phyloP scores from a whole-genome alignment of 768 basidiomycete species.

The Dictyophora rubrovolvata region DNA sequence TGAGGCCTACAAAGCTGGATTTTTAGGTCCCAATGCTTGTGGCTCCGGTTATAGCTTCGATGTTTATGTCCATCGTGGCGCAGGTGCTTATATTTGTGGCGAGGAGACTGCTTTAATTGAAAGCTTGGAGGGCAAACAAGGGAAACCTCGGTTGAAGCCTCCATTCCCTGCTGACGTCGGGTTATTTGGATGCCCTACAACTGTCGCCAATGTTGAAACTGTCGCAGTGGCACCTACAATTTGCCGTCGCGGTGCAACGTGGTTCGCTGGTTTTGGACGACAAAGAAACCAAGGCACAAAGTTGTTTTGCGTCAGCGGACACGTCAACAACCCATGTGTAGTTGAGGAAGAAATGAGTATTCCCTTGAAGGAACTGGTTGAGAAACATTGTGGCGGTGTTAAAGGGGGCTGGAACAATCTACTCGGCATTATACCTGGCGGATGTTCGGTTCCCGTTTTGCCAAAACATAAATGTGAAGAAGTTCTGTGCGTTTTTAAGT shows the following conservation, averaged over 20 bases:
- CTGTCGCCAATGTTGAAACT: conserved; percentile 97
- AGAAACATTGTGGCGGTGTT: conserved; percentile 96
- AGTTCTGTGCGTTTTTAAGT: conserved; percentile 63
- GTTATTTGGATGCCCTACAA: conserved; percentile 92
- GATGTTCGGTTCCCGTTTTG: conserved; percentile 87
- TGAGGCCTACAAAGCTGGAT: conserved; percentile 85
- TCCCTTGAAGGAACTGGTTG: conserved; percentile 83
- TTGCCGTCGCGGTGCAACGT: conserved; percentile 73
- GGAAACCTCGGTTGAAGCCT: conserved; percentile 94
- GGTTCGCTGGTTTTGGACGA: conserved; percentile 91
- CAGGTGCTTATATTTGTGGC: conserved; percentile 97
- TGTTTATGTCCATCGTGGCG: conserved; percentile 96
- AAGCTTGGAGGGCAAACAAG: conserved; percentile 95
- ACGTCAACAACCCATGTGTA: conserved; percentile 97
- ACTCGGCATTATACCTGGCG: conserved; percentile 93
- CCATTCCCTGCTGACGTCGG: conserved; percentile 99
- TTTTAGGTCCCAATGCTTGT: conserved; percentile 86
- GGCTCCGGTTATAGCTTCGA: conserved; percentile 92
- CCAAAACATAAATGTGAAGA: conserved; percentile 75
- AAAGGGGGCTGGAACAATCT: conserved; percentile 94
- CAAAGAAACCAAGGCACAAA: conserved; percentile 96
- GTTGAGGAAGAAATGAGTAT: conserved; percentile 99
- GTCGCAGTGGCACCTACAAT: conserved; percentile 97
- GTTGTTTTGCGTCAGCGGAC: conserved; percentile 90
- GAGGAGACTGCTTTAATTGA: conserved; percentile 98